Evolutionary conservation across 805 yeast genomes (phyloP), one percentile per base, ranked within the genome.

Genomic region (Clavispora fructus): DNA sequence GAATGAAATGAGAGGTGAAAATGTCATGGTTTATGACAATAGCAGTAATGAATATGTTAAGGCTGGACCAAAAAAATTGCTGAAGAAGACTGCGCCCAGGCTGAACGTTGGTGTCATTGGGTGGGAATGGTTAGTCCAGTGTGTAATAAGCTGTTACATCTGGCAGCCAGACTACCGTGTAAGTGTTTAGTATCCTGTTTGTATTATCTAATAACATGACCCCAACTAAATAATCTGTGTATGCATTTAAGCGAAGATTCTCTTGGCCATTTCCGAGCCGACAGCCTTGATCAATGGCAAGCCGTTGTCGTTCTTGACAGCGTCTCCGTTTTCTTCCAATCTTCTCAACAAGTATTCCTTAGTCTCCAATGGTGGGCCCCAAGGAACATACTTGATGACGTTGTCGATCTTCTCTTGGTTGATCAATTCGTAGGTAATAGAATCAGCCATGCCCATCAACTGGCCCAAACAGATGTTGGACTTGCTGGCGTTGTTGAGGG

Each of bases 351-450:
- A 69, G 62, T 91, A 91, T 56, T 88, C 96, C 70, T 87, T 89
- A 48, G 97, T 90, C 69, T 92, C 97, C 55, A 80, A 68, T 46
- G 96, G 95, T 30, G 97, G 97, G 9, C 97, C 97, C 97, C 97
- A 91, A 14, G 97, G 95, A 51, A 91, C 97, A 63, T 92, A 91
- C 69, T 92, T 92, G 68, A 92, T 83, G 44, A 91, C 83, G 59
- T 88, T 88, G 50, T 76, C 80, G 39, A 79, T 86, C 39, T 79
- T 74, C 54, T 85, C 79, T 40, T 81, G 73, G 35, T 74, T 68
- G 46, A 87, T 79, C 59, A 91, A 75, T 55, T 86, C 88, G 62
- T 77, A 76, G 25, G 97, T 88, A 50, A 87, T 79, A 58, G 85
- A 84, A 65, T 91, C 98, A 43, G 96, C 95, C 97, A 91, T 92